These are phyloP conservation scores for Akebia trifoliata DNA, from an alignment of 164 flowering plant genomes.

Conservation along the genomic window DNA sequence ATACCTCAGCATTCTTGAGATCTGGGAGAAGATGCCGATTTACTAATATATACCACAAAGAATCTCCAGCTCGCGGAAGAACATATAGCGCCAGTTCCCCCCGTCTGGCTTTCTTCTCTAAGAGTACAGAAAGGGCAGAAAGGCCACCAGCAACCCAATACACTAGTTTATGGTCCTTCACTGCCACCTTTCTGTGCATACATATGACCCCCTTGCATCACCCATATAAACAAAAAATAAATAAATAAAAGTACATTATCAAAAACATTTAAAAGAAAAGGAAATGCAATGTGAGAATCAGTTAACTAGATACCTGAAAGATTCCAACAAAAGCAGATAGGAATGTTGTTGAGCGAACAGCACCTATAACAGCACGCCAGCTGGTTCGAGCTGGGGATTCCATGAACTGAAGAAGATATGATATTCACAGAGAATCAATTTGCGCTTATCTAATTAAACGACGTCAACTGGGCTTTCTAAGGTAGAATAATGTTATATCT, in stretches of 20 bases:
- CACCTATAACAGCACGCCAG: slow-evolving; percentile 74
- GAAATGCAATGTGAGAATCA: too few relatives aligned
- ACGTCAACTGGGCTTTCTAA: too few relatives aligned
- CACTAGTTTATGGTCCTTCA: slow-evolving; percentile 83
- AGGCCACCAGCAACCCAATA: slow-evolving; percentile 88
- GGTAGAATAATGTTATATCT: too few relatives aligned
- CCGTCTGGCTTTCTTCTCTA: slow-evolving; percentile 89
- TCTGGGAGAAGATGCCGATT: slow-evolving; percentile 82
- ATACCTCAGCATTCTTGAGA: slow-evolving; percentile 91
- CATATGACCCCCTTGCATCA: slow-evolving; percentile 76
- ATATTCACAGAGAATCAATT: slow-evolving; percentile 5
- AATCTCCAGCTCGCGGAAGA: slow-evolving; percentile 94
- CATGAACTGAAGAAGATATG: slow-evolving; percentile 56
- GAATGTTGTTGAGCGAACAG: slow-evolving; percentile 87
- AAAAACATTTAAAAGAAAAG: too few relatives aligned
- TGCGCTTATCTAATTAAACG: too few relatives aligned
- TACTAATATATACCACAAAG: slow-evolving; percentile 83
- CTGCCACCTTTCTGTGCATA: slow-evolving; percentile 81
- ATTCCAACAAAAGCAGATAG: slow-evolving; percentile 92
- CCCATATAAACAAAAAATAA: slow-evolving; percentile 18
- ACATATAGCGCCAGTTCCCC: slow-evolving; percentile 90
- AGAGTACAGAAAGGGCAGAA: slow-evolving; percentile 78
- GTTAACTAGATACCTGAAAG: too few relatives aligned
- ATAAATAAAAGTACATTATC: too few relatives aligned
- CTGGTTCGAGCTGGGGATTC: slow-evolving; percentile 67